Evolutionary conservation across 768 basidiomycete species (phyloP), one percentile per base, ranked within the genome.

Genomic region (Leucocoprinus birnbaumii): DNA sequence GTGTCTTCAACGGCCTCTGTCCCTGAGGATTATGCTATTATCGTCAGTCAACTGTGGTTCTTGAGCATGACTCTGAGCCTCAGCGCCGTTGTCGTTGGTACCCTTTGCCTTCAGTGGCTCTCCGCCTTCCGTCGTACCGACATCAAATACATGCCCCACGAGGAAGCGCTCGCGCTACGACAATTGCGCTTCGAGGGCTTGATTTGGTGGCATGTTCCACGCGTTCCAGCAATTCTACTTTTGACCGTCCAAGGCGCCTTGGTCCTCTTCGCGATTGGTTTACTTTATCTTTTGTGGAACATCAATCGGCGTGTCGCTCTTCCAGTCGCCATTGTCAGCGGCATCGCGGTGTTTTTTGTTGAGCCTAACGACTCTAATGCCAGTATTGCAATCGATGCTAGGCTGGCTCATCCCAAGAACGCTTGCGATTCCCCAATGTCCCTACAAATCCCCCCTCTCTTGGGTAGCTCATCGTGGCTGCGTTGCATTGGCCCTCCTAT

Each of bases 101-200:
- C 44, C 16, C 50, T 56, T 14, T 56, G 55, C 21, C 31, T 56
- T 6, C 55, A 56, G 31, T 56, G 55, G 55, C 27, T 56, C 19
- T 46, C 48, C 7, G 41, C 34, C 2, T 56, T 43, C 14, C 48
- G 50, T 7, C 48, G 55, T 2, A 26, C 48, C 9, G 22, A 56
- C 2, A 14, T 31, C 13, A 45, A 49, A 19, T 34, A 38, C 7
- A 43, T 5, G n/a, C 21, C 55, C 5, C 24, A 41, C 13, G 10
- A n/a, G 2, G 53, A 56, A 19, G 48, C 48, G n/a, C 42, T 51
- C 16, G 55, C 55, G 7, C 50, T 56, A 4, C 55, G 55, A 7
- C 55, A 51, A 16, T 31, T 50, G 7, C 48, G 55, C 3, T 50
- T 26, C 18, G 55, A 56, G 14, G 55, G 55, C 3, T 6, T 56